Percentiles rank a stretch among this genome's conserved stretches.
Evolutionary conservation across 176 grass and related monocot species (phyloP).

Genomic region (Typha latifolia): DNA sequence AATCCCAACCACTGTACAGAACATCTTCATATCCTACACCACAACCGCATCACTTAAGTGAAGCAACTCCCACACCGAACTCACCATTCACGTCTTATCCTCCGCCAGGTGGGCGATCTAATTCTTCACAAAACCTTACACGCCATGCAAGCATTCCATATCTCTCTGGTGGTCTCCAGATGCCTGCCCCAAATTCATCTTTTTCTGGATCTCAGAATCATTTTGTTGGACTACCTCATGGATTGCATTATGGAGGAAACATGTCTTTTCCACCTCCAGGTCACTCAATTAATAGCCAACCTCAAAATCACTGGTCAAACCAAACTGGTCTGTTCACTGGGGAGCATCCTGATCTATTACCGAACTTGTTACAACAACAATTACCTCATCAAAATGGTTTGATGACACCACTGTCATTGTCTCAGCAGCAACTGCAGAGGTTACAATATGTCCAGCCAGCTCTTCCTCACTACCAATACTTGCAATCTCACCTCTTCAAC

Average conservation of each 20-base stretch:
- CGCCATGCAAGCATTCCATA: constrained; percentile 94
- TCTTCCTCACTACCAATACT: constrained; percentile 42
- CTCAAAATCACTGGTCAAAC: constrained; percentile 47
- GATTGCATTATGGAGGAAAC: constrained; percentile 51
- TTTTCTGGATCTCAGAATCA: constrained; percentile 55
- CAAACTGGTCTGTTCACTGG: constrained; percentile 27
- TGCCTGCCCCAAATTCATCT: constrained; percentile 42
- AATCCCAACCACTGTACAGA: constrained; percentile 61
- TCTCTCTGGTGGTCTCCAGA: constrained; percentile 53
- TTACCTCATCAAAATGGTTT: constrained; percentile 64
- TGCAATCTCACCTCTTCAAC: constrained; percentile 43
- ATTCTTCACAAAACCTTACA: constrained; percentile 53
- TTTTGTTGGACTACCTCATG: constrained; percentile 59
- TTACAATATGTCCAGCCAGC: constrained; percentile 54
- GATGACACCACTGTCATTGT: constrained; percentile 44
- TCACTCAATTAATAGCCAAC: constrained; percentile 34
- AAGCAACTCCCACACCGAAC: constrained; percentile 54
- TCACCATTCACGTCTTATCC: constrained; percentile 62
- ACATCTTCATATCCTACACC: constrained; percentile 86
- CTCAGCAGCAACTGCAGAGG: constrained; percentile 62
- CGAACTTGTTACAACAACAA: constrained; percentile 58
- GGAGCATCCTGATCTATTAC: constrained; percentile 46
- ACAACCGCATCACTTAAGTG: constrained; percentile 54
- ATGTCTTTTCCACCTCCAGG: constrained; percentile 42
- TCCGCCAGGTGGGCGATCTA: constrained; percentile 32